phyloP scores from a whole-genome alignment of 257 asterid genomes.

The Solanum clarkiae region DNA sequence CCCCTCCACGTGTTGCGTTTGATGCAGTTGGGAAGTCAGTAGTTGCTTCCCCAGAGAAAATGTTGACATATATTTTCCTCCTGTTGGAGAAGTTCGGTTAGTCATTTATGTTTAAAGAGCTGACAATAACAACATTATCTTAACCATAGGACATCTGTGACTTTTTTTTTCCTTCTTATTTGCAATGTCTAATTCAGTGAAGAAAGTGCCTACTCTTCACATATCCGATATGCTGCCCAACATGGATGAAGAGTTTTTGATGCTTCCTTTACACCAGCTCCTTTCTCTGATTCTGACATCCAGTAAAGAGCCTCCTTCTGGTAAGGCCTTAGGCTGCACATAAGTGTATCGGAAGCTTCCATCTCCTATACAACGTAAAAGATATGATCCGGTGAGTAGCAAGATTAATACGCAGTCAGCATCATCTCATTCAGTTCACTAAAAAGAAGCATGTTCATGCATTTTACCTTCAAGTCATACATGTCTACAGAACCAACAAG shows the following conservation, averaged over 20 bases:
- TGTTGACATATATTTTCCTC: constrained; percentile 69
- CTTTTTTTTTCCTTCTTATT: background rate
- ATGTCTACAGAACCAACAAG: constrained; percentile 77
- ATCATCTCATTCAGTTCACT: background rate
- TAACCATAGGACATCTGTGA: background rate
- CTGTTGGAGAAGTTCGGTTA: constrained; percentile 20
- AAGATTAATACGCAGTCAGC: background rate
- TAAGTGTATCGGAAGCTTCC: constrained; percentile 59
- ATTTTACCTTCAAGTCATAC: constrained; percentile 57
- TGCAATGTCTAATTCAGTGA: background rate
- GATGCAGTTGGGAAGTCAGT: constrained; percentile 56
- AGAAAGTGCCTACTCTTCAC: constrained; percentile 49
- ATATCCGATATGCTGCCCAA: constrained; percentile 77
- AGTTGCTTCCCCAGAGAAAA: constrained; percentile 79
- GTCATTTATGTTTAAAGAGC: background rate
- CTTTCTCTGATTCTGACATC: constrained; percentile 70
- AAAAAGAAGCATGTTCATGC: background rate
- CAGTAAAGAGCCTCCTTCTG: constrained; percentile 83
- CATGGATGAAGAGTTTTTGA: constrained; percentile 75
- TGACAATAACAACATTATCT: background rate
- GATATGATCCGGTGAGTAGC: background rate
- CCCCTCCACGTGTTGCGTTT: constrained; percentile 75
- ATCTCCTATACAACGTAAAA: constrained; percentile 38
- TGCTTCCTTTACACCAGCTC: constrained; percentile 42
- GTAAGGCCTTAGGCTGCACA: constrained; percentile 63